Conservation (phyloP, 2,329 filamentous ascomycete species). For the Penicillium expansum region DNA sequence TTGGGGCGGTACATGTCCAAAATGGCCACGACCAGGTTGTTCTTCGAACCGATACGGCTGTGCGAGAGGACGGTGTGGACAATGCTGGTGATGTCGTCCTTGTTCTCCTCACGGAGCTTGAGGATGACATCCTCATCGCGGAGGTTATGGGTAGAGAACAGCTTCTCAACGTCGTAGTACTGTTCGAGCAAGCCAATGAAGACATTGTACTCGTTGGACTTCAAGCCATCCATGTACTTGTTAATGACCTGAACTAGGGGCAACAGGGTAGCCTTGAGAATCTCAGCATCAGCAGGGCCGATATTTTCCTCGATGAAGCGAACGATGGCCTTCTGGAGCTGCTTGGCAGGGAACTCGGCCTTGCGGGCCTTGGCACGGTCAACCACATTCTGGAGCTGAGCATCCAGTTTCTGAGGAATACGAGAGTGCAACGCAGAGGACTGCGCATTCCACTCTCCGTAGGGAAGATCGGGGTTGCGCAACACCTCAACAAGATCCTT, state of each 20-base stretch:
- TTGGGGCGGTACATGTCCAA: slow-evolving; percentile 94
- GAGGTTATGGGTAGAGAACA: slow-evolving; percentile 79
- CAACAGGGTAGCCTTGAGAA: slow-evolving; percentile 69
- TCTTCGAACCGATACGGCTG: slow-evolving; percentile 89
- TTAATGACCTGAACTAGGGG: slow-evolving; percentile 77
- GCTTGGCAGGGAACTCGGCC: slow-evolving; percentile 87
- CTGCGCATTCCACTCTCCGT: slow-evolving; percentile 93
- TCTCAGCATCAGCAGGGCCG: slow-evolving; percentile 65
- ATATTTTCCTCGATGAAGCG: slow-evolving; percentile 90
- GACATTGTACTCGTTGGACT: slow-evolving; percentile 81
- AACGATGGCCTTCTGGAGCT: slow-evolving; percentile 74
- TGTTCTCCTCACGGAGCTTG: slow-evolving; percentile 91
- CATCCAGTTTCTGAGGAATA: slow-evolving; percentile 91
- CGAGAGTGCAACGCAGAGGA: slow-evolving; percentile 95
- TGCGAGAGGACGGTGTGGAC: slow-evolving; percentile 90
- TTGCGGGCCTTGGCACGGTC: slow-evolving; percentile 76
- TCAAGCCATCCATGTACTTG: slow-evolving; percentile 81
- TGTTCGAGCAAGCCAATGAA: slow-evolving; percentile 75
- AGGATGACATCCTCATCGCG: slow-evolving; percentile 94
- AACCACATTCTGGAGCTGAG: slow-evolving; percentile 76
- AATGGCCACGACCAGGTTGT: slow-evolving; percentile 85
- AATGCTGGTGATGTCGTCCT: slow-evolving; percentile 81
- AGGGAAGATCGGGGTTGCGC: slow-evolving; percentile 84
- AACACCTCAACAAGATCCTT: slow-evolving; percentile 89
- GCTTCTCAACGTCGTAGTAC: slow-evolving; percentile 78